Evolutionary conservation across 148 eudicot species (phyloP).

Genomic region (Salicornia ramosissima): DNA sequence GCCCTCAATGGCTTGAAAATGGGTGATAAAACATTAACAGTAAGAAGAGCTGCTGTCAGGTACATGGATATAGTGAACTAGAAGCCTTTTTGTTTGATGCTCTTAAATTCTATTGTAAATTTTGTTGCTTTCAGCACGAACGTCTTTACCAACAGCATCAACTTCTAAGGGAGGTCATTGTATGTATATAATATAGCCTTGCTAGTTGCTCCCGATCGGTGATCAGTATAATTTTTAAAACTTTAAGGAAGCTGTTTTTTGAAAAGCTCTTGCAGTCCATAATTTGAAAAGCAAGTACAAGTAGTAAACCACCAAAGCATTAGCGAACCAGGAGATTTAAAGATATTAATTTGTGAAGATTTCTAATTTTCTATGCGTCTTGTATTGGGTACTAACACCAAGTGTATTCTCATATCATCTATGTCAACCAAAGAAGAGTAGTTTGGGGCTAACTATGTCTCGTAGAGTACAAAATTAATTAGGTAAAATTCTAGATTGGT

Average conservation of each 20-base stretch:
- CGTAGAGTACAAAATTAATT: background rate
- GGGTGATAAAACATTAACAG: slow-evolving; percentile 95
- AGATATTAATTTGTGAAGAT: background rate
- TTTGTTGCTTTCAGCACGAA: background rate
- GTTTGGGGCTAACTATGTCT: background rate
- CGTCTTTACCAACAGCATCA: background rate
- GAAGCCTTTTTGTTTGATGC: background rate
- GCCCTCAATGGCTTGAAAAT: slow-evolving; percentile 90
- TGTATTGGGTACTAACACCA: background rate
- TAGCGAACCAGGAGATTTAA: background rate
- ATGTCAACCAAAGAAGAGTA: too few relatives aligned
- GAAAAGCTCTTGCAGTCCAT: too few relatives aligned
- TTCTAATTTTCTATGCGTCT: background rate
- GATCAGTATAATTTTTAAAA: too few relatives aligned
- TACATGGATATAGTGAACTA: slow-evolving; percentile 21
- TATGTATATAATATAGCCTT: background rate
- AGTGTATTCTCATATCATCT: background rate
- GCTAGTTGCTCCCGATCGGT: background rate
- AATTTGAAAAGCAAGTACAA: background rate
- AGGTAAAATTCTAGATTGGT: too few relatives aligned
- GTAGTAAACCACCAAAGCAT: background rate
- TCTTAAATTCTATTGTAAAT: background rate
- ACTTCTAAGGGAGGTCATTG: background rate
- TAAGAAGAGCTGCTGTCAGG: slow-evolving; percentile 84
- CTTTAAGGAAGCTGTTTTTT: too few relatives aligned